A percentile compares a stretch with the other conserved stretches of the same genome.
Conservation (phyloP, 2,329 filamentous ascomycete genomes). For the Mollisiaceae sp. region DNA sequence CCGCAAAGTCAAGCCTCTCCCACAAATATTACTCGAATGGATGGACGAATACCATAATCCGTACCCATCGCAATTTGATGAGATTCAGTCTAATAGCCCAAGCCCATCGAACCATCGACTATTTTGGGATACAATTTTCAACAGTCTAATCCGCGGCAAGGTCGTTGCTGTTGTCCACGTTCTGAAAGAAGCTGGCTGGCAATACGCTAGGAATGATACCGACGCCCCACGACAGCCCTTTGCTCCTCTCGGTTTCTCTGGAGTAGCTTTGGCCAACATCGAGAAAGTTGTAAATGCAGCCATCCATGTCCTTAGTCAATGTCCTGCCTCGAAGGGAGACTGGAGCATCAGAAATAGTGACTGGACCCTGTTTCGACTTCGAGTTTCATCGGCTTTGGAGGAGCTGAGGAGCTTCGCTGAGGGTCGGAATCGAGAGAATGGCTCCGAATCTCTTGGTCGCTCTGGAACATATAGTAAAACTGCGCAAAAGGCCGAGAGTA, state of each 20-base stretch:
- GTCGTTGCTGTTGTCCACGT: constrained; percentile 70
- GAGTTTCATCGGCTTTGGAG: constrained; percentile 70
- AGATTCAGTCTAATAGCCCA: constrained; percentile 67
- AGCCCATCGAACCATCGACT: constrained; percentile 76
- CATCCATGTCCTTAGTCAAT: constrained; percentile 71
- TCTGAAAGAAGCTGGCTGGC: constrained; percentile 78
- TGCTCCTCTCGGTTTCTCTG: constrained; percentile 64
- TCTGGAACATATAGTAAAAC: constrained; percentile 68
- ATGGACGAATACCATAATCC: constrained; percentile 76
- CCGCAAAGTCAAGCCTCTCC: constrained; percentile 59
- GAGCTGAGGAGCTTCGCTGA: constrained; percentile 81
- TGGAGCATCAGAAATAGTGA: constrained; percentile 85
- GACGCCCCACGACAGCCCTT: constrained; percentile 66
- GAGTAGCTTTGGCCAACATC: constrained; percentile 78
- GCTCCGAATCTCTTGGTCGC: constrained; percentile 44
- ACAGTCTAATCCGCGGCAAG: constrained; percentile 75
- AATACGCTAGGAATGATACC: constrained; percentile 67
- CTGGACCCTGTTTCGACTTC: constrained; percentile 83
- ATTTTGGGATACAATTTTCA: constrained; percentile 87
- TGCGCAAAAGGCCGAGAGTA: constrained; percentile 77
- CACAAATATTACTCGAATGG: constrained; percentile 84
- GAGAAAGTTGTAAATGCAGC: constrained; percentile 73
- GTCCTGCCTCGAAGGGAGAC: constrained; percentile 70
- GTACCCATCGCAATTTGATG: constrained; percentile 68
- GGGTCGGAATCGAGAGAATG: constrained; percentile 60